Evolutionary conservation across 352 stramenopile genomes (phyloP).

Genomic region (Globisporangium apiculatum): DNA sequence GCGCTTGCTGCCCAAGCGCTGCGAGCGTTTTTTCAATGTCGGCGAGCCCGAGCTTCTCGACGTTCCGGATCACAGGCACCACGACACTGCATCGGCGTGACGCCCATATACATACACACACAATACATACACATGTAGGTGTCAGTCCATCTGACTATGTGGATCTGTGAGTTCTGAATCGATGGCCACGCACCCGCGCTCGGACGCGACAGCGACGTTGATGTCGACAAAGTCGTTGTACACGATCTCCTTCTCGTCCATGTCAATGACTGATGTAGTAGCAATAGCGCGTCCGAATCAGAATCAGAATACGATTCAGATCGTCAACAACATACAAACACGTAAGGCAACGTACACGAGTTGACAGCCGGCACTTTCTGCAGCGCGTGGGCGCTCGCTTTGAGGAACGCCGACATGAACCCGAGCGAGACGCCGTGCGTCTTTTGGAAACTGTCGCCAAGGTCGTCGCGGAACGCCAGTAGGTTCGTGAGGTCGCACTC

Average conservation of each 20-base stretch:
- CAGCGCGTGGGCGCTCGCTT: constrained; percentile 92
- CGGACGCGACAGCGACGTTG: constrained; percentile 94
- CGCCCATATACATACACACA: background rate
- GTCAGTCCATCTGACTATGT: too few species aligned
- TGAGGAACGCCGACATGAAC: constrained; percentile 98
- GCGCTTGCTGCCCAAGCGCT: constrained; percentile 76
- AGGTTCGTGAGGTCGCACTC: constrained; percentile 96
- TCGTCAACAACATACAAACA: background rate
- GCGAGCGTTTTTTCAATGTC: constrained; percentile 96
- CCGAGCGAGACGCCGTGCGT: constrained; percentile 97
- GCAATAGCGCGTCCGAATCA: background rate
- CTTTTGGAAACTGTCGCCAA: constrained; percentile 93
- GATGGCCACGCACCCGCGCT: constrained; percentile 56
- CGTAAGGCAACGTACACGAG: constrained; percentile 64
- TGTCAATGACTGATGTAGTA: constrained; percentile 88
- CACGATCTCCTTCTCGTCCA: constrained; percentile 97
- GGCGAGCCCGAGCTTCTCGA: constrained; percentile 93
- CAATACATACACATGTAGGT: too few species aligned
- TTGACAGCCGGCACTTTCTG: constrained; percentile 95
- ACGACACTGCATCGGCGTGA: constrained; percentile 75
- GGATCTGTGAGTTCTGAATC: too few species aligned
- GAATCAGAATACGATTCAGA: too few species aligned
- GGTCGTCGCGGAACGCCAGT: constrained; percentile 90
- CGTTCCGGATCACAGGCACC: constrained; percentile 98
- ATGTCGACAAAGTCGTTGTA: constrained; percentile 99